Conservation (phyloP, 345 rosid species). For the Bretschneidera sinensis region DNA sequence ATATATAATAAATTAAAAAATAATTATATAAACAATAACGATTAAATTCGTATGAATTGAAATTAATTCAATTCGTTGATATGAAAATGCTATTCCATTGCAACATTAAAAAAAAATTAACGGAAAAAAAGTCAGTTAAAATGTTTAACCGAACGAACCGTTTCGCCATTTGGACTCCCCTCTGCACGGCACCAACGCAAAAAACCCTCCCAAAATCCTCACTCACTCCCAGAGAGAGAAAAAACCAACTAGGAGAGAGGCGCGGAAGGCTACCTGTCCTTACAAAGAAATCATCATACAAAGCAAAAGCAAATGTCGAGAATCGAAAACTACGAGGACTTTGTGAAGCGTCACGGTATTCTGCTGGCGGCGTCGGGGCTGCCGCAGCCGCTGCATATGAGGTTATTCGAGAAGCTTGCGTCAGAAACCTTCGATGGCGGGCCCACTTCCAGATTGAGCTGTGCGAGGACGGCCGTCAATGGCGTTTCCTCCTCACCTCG, state of each 20-base stretch:
- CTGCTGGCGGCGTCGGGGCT: slow-evolving; percentile 81
- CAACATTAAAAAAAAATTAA: too few species aligned
- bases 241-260: neutral
- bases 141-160: too few species aligned
- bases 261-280: neutral
- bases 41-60: too few species aligned
- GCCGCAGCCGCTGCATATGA: slow-evolving; percentile 60
- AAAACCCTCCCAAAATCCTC: neutral
- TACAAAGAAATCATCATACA: neutral
- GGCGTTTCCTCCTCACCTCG: slow-evolving; percentile 64
- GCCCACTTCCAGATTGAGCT: slow-evolving; percentile 64
- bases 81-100: too few species aligned
- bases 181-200: too few species aligned
- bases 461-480: slow-evolving; percentile 56
- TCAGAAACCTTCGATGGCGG: slow-evolving; percentile 84
- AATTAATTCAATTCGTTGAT: too few species aligned
- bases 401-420: slow-evolving; percentile 64
- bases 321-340: slow-evolving; percentile 63
- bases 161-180: too few species aligned
- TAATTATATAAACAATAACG: too few species aligned
- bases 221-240: too few species aligned
- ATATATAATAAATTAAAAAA: too few species aligned
- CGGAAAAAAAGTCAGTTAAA: too few species aligned
- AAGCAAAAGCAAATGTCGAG: slow-evolving; percentile 16
- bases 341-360: slow-evolving; percentile 67